phyloP scores from a whole-genome alignment of 768 basidiomycete genomes.

The Suillus placidus region DNA sequence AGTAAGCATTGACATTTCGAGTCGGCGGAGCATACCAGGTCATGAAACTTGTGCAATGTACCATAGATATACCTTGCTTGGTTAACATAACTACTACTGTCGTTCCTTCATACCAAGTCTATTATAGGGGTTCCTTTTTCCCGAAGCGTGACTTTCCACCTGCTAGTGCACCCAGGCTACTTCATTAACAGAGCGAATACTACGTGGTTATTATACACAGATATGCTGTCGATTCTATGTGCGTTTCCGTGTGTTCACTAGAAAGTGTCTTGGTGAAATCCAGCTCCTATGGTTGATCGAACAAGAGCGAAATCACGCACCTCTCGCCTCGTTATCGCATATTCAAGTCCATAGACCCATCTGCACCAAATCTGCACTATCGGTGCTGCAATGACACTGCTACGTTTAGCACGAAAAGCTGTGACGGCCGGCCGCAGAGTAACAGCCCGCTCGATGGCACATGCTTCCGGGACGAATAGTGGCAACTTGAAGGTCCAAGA shows the following conservation, averaged over 20 bases:
- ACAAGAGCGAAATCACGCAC: too few species aligned
- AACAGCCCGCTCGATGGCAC: too few species aligned
- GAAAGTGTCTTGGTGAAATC: neutral
- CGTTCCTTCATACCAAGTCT: neutral
- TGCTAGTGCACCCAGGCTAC: neutral
- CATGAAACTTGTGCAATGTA: neutral
- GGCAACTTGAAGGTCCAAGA: too few species aligned
- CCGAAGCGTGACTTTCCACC: neutral
- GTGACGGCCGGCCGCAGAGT: too few species aligned
- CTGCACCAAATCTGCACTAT: too few species aligned
- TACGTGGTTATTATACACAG: too few species aligned
- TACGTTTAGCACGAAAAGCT: too few species aligned
- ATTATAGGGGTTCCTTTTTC: neutral
- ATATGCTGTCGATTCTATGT: neutral
- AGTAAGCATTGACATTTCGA: conserved; percentile 36
- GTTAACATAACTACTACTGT: neutral
- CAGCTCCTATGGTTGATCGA: neutral
- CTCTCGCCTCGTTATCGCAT: too few species aligned
- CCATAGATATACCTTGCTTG: neutral
- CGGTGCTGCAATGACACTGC: too few species aligned
- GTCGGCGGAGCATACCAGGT: neutral
- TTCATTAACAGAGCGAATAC: neutral
- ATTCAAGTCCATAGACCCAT: too few species aligned
- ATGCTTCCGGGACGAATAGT: too few species aligned
- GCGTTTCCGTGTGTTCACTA: neutral